Conservation (phyloP, 495 filamentous ascomycete genomes). For the Penicillium turbatum region DNA sequence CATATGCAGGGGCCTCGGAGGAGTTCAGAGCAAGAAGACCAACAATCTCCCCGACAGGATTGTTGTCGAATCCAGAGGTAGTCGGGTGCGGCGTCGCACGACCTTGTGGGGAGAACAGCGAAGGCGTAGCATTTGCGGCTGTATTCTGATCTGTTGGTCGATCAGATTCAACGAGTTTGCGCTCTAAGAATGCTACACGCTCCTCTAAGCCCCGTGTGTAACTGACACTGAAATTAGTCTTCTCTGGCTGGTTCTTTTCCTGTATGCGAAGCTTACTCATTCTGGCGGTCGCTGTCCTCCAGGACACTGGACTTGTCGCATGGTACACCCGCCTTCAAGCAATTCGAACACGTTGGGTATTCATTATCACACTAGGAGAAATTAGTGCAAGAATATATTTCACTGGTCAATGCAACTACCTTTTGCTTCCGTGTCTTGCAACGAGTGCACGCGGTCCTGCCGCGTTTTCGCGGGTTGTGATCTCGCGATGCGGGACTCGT, state of each 20-base stretch:
- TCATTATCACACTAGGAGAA: slow-evolving; percentile 39
- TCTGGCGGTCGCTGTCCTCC: slow-evolving; percentile 40
- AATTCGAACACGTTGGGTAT: slow-evolving; percentile 49
- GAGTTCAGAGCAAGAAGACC: slow-evolving; percentile 48
- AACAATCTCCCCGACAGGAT: slow-evolving; percentile 48
- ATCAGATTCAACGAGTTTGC: slow-evolving; percentile 27
- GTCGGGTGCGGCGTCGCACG: slow-evolving; percentile 22
- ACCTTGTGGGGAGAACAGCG: slow-evolving; percentile 26
- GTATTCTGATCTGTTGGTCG: slow-evolving; percentile 14
- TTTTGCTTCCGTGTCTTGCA: slow-evolving; percentile 52
- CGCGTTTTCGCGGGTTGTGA: slow-evolving; percentile 48
- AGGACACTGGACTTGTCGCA: slow-evolving; percentile 48
- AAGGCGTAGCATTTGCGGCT: slow-evolving; percentile 15
- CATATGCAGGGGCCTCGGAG: slow-evolving; percentile 47
- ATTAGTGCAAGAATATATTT: neutral
- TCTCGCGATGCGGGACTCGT: slow-evolving; percentile 26
- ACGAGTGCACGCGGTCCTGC: slow-evolving; percentile 48
- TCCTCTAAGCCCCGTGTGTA: slow-evolving; percentile 48
- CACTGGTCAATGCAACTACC: slow-evolving; percentile 12
- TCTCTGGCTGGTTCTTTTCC: neutral
- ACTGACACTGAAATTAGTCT: slow-evolving; percentile 16
- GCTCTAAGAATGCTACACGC: slow-evolving; percentile 45
- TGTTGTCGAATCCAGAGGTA: slow-evolving; percentile 31
- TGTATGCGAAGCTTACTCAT: slow-evolving; percentile 30
- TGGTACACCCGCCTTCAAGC: slow-evolving; percentile 42